Evolutionary conservation across 371 early-diverging fungal genomes (phyloP).

Genomic region (Circinella minor): DNA sequence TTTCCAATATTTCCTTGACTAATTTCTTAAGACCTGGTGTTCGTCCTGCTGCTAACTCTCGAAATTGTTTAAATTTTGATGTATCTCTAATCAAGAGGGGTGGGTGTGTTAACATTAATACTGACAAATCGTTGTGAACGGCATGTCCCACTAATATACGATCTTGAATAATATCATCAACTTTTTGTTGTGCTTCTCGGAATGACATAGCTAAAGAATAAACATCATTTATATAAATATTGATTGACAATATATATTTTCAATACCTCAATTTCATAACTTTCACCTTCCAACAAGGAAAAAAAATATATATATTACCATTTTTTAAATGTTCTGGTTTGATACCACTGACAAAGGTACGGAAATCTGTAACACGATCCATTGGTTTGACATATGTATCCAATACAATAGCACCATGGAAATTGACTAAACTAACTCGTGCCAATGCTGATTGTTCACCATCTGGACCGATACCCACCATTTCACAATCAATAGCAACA

Average conservation of each 20-base stretch:
- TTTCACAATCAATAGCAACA: slow-evolving; percentile 97
- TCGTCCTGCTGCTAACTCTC: slow-evolving; percentile 64
- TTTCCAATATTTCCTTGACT: slow-evolving; percentile 73
- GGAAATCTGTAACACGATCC: slow-evolving; percentile 90
- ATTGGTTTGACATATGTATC: slow-evolving; percentile 86
- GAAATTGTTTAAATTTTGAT: slow-evolving; percentile 75
- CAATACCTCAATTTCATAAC: neutral
- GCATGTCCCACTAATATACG: slow-evolving; percentile 93
- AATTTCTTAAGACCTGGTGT: slow-evolving; percentile 79
- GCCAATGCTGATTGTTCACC: slow-evolving; percentile 86
- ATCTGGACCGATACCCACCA: slow-evolving; percentile 95
- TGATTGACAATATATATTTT: too few species aligned
- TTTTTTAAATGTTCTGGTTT: slow-evolving; percentile 73
- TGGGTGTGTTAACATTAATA: slow-evolving; percentile 84
- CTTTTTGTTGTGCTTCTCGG: slow-evolving; percentile 75
- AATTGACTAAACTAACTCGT: slow-evolving; percentile 93
- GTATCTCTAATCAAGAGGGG: slow-evolving; percentile 84
- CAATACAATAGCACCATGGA: slow-evolving; percentile 82
- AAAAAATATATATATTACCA: slow-evolving; percentile 32
- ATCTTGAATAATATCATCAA: slow-evolving; percentile 80
- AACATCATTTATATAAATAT: too few species aligned
- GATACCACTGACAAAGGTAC: slow-evolving; percentile 94
- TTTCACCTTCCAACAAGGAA: neutral
- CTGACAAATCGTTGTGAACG: slow-evolving; percentile 83
- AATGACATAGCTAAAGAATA: slow-evolving; percentile 62